Conservation (phyloP, 371 early-diverging fungal genomes). For the Actinomortierella ambigua region DNA sequence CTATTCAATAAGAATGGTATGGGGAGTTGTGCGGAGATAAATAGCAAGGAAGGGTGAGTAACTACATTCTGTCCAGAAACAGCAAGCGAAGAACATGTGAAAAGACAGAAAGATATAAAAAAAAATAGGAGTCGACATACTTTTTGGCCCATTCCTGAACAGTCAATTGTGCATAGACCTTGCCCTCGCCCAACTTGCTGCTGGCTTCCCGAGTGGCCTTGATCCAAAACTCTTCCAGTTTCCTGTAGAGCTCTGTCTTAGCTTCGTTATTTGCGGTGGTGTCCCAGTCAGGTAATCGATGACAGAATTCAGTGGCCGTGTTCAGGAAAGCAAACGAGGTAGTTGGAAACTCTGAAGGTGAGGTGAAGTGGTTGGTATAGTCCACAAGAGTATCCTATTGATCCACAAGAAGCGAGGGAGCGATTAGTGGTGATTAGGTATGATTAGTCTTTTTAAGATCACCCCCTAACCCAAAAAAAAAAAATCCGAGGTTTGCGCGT, state of each 20-base stretch:
- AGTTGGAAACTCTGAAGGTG: slow-evolving; percentile 74
- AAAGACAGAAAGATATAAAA: background rate
- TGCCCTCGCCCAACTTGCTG: slow-evolving; percentile 76
- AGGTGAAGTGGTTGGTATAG: slow-evolving; percentile 88
- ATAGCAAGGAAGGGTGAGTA: background rate
- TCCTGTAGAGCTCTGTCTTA: slow-evolving; percentile 68
- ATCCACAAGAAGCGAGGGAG: background rate
- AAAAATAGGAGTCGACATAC: slow-evolving; percentile 40
- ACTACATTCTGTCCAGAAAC: background rate
- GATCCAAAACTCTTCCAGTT: slow-evolving; percentile 80
- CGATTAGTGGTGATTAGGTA: background rate
- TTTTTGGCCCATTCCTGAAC: slow-evolving; percentile 84
- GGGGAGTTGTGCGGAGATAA: background rate
- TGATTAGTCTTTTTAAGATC: background rate
- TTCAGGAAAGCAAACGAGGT: slow-evolving; percentile 81
- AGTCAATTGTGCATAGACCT: slow-evolving; percentile 71
- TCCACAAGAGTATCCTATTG: slow-evolving; percentile 73
- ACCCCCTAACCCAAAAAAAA: background rate
- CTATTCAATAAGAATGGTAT: slow-evolving; percentile 23
- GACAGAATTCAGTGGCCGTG: slow-evolving; percentile 72
- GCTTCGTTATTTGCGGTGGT: slow-evolving; percentile 69
- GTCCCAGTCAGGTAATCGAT: slow-evolving; percentile 87
- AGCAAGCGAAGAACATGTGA: background rate
- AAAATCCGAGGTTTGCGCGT: background rate
- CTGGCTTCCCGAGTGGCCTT: slow-evolving; percentile 73